phyloP scores from a whole-genome alignment of 192 early-diverging fungal genomes.

The Kappamyces sp. region DNA sequence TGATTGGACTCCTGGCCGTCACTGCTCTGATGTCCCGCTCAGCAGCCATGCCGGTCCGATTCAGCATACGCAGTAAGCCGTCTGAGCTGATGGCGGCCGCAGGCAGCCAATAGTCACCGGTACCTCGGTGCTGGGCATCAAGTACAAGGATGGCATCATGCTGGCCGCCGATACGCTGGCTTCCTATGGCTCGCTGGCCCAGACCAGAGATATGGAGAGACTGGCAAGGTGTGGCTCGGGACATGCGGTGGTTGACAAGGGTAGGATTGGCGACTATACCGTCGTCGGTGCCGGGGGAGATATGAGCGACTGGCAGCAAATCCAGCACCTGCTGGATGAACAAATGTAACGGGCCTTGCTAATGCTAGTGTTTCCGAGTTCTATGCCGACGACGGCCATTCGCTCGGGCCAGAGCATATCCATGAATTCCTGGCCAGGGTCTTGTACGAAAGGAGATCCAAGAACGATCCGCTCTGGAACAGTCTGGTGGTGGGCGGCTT shows the following conservation, averaged over 20 bases:
- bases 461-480: constrained; percentile 95
- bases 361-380: constrained; percentile 56
- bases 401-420: constrained; percentile 75
- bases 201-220: constrained; percentile 85
- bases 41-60: constrained; percentile 10
- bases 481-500: constrained; percentile 83
- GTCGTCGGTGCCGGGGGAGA: constrained; percentile 88
- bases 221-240: too few species aligned
- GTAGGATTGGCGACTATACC: constrained; percentile 83
- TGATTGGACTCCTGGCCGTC: too few species aligned
- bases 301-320: constrained; percentile 89
- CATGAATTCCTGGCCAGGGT: constrained; percentile 85
- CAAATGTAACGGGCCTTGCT: constrained; percentile 18
- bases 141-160: constrained; percentile 97
- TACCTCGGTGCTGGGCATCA: constrained; percentile 87
- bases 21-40: neutral
- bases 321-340: constrained; percentile 65
- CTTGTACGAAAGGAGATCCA: constrained; percentile 85
- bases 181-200: constrained; percentile 89
- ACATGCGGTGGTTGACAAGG: too few species aligned
- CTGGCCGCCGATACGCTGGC: constrained; percentile 93
- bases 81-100: neutral
- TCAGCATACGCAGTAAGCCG: constrained; percentile 17
- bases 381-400: constrained; percentile 84
- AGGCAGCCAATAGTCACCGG: constrained; percentile 84